phyloP scores from a whole-genome alignment of 345 rosid species.

The Carallia pectinifolia region DNA sequence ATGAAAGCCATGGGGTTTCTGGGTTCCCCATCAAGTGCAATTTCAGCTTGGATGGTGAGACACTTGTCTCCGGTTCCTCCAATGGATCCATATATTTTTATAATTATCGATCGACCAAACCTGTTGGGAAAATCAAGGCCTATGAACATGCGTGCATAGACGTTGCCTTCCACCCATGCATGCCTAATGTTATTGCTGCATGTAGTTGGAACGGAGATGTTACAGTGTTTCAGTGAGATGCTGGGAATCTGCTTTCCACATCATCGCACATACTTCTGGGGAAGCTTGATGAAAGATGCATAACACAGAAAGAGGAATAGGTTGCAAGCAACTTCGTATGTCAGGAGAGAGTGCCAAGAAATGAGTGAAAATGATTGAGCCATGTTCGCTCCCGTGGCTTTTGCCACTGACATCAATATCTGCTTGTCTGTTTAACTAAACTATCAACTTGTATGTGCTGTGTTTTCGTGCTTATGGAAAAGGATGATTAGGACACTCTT shows the following conservation, averaged over 20 bases:
- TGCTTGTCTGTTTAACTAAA: no score
- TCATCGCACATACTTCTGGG: background rate
- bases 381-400: no score
- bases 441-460: no score
- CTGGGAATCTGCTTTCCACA: background rate
- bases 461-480: no score
- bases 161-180: conserved; percentile 60
- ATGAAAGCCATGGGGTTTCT: conserved; percentile 68
- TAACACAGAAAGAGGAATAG: background rate
- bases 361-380: background rate
- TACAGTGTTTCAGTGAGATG: conserved; percentile 37
- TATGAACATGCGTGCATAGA: conserved; percentile 67
- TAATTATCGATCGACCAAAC: conserved; percentile 44
- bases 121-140: conserved; percentile 57
- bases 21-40: conserved; percentile 84
- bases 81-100: conserved; percentile 67
- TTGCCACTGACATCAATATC: no score
- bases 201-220: conserved; percentile 82
- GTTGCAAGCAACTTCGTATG: background rate
- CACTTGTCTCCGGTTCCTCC: conserved; percentile 69
- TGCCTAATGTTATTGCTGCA: conserved; percentile 60
- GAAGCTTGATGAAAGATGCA: background rate
- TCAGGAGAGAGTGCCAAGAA: background rate
- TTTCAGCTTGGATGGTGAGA: conserved; percentile 71
- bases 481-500: no score